Percentiles rank a stretch among this genome's conserved stretches.
These are phyloP conservation scores for Tetrapyrgos nigripes DNA, from an alignment of 1,284 basidiomycete species.

Conservation along the genomic window DNA sequence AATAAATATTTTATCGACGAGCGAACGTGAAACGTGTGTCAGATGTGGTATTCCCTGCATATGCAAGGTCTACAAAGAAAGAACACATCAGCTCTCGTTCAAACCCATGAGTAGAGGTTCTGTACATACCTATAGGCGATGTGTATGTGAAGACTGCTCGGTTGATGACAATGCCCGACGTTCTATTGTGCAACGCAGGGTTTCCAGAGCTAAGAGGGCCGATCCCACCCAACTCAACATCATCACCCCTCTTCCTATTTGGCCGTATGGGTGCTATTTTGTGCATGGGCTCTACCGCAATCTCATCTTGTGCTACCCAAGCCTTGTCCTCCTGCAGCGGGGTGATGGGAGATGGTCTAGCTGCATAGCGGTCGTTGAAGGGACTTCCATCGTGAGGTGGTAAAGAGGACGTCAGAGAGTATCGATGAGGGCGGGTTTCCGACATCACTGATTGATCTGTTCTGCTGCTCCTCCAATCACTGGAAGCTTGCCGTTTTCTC, in stretches of 20 bases:
- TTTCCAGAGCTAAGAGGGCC: conserved; percentile 33
- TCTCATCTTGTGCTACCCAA: conserved; percentile 8
- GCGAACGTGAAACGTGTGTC: conserved; percentile 21
- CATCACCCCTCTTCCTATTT: conserved; percentile 45
- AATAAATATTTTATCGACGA: not conserved
- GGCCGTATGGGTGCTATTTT: conserved; percentile 42
- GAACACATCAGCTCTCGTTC: not conserved
- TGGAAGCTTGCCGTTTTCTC: conserved; percentile 31
- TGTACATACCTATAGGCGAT: conserved; percentile 54
- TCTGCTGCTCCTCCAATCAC: not conserved
- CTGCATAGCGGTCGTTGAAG: not conserved
- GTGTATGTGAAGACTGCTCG: conserved; percentile 54
- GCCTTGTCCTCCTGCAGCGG: conserved; percentile 18
- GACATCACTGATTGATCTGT: not conserved
- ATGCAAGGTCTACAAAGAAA: conserved; percentile 21
- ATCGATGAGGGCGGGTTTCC: not conserved
- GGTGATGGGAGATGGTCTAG: not conserved
- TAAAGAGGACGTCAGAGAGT: conserved; percentile 4
- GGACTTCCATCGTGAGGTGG: conserved; percentile 1
- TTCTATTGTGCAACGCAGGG: conserved; percentile 39
- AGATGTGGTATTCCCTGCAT: conserved; percentile 13
- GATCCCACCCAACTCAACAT: conserved; percentile 47
- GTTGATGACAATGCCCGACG: conserved; percentile 47
- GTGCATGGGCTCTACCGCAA: conserved; percentile 24
- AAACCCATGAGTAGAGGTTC: not conserved